Base-by-base conservation (phyloP, 2,329 filamentous ascomycete species). In the Chrysosporium keratinophilum region DNA sequence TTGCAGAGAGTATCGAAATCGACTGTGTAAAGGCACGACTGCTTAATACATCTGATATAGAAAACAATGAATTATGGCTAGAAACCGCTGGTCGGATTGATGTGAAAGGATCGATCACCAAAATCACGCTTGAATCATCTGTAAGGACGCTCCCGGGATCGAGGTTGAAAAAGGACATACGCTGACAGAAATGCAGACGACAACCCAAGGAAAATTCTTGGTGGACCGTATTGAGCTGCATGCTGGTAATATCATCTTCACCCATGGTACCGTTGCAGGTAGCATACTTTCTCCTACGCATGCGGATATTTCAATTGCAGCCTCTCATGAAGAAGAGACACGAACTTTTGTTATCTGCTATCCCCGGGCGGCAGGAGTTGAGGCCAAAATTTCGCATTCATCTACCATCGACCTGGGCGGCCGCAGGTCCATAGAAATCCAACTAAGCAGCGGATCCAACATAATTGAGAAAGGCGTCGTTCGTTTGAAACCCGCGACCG, bases 351-450 rank as follows among this genome's bases (percentile, higher is more conserved):
- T 94, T 0, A 77, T 82, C n/a, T 76, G 91, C 28, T 95, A 87
- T 65, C 86, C 89, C 33, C 79, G 82, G 14, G 69, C 78, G 1
- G 76, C 82, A 44, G 79, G 85, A 0, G 79, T 96, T 3, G 80
- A 88, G 56, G 79, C 86, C 1, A 78, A 77, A 47, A 72, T 94
- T 6, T 76, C 74, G 41, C 76, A 86, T 0, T 82, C 86, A 0
- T 84, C 79, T 57, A 74, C 83, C 43, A 84, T 94, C 20, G 83
- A 91, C 57, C 79, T 98, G 4, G 87, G 94, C 65, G 83, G 83
- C 60, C 83, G 84, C 61, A 87, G 87, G 54, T 83, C 81, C 0
- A 74, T 97, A 0, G 87, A 95, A 55, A 73, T 98, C 17, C 76
- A 82, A 49, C 70, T 95, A 11, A 73, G 74, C 10, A 82, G 83